Base-by-base conservation (phyloP, 2,329 filamentous ascomycete genomes). In the Aspergillus aculeatinus region DNA sequence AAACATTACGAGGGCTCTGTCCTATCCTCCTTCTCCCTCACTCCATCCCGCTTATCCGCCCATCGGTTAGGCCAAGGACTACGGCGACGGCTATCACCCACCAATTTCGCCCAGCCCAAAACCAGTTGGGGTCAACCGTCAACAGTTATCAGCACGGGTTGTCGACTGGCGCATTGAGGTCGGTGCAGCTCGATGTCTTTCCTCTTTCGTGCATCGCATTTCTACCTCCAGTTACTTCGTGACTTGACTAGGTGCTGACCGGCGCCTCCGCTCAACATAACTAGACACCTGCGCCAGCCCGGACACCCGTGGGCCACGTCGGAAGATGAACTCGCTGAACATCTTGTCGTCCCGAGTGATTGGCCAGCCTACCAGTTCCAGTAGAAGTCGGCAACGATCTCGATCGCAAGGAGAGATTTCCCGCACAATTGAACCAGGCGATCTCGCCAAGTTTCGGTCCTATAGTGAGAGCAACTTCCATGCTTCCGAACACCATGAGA, bases 241-340 rank as follows among this genome's bases (percentile, higher is more conserved):
- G 21, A 35, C 47, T 9, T 39, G 29, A 53, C 48, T 39, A 55
- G 42, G 63, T 53, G 59, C 66, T 68, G 62, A 67, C 60, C 55
- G 48, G 60, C 66, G 67, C 60, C 58, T 48, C 52, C 25, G 54
- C 52, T 60, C 57, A 62, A 55, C 39, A 44, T 44, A 16, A 65
- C 55, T 68, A 76, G 73, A 76, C 66, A 70, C 62, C 69, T 71
- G 73, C 69, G 72, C 70, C 68, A 67, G 65, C 70, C 67, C 67
- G 66, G 70, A 69, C 67, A 73, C 77, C 74, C 73, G 82, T 83
- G 81, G 78, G 80, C 74, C 72, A 67, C 67, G 70, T 73, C 77
- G 78, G 82, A 90, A 84, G 80, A 97, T 97, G 94, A 97, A 97
- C 87, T 96, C 93, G 72, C 83, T 96, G 82, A 96, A 95, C 81